Conservation (phyloP, 2,329 filamentous ascomycete genomes). For the Dothiorella sarmentorum region DNA sequence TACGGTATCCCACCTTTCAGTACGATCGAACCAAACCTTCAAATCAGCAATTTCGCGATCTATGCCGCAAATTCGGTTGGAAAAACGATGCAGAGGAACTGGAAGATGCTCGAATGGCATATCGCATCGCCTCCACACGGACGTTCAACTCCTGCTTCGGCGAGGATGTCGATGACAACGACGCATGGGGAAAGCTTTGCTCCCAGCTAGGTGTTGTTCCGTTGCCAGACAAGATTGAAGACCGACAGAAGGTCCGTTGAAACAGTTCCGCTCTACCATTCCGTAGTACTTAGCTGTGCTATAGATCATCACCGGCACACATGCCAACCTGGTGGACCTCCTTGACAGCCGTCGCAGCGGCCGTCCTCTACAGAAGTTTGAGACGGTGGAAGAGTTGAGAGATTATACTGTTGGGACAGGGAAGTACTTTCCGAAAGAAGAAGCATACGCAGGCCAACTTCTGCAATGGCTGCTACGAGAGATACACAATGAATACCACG, state of each 20-base stretch:
- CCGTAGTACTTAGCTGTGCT: not conserved
- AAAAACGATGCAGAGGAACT: conserved; percentile 4
- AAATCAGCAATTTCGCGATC: conserved; percentile 19
- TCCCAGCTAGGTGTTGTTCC: conserved; percentile 17
- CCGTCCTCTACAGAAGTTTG: not conserved
- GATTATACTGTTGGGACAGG: conserved; percentile 16
- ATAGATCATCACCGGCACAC: conserved; percentile 1
- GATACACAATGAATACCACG: not conserved
- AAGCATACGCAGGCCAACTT: conserved; percentile 17
- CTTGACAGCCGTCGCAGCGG: conserved; percentile 7
- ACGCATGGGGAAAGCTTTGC: conserved; percentile 19
- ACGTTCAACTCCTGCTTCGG: conserved; percentile 20
- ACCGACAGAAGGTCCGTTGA: not conserved
- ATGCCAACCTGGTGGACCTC: conserved; percentile 19
- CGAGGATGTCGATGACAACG: conserved; percentile 17
- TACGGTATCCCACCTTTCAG: conserved; percentile 13
- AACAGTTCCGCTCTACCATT: not conserved
- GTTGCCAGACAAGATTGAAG: conserved; percentile 11
- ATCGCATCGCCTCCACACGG: conserved; percentile 19
- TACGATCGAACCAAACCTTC: conserved; percentile 12
- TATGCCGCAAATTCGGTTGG: conserved; percentile 21
- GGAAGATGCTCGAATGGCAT: conserved; percentile 15
- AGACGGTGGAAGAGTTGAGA: conserved; percentile 5
- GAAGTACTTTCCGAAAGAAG: conserved; percentile 17
- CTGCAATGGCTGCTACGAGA: conserved; percentile 17